A percentile compares a stretch with the other conserved stretches of the same genome.
Conservation (phyloP, 2,329 filamentous ascomycete genomes). For the Penicillium sp. region DNA sequence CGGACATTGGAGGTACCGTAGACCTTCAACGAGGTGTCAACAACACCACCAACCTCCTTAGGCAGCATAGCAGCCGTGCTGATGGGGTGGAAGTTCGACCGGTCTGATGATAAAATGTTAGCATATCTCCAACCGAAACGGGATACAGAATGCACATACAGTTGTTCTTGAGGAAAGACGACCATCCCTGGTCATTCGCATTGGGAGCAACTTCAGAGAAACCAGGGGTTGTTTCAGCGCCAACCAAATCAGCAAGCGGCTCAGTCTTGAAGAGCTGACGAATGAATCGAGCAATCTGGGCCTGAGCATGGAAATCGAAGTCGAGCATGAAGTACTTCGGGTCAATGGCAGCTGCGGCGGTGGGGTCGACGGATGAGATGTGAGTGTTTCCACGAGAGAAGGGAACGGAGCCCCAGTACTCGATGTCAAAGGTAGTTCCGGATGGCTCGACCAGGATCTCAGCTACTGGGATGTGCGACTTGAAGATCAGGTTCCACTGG, state of each 20-base stretch:
- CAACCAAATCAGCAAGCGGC: conserved; percentile 15
- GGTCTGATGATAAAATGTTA: conserved; percentile 13
- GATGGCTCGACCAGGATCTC: conserved; percentile 25
- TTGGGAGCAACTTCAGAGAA: conserved; percentile 15
- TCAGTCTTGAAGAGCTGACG: conserved; percentile 19
- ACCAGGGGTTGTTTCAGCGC: conserved; percentile 21
- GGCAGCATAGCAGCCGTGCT: conserved; percentile 34
- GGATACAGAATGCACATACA: conserved; percentile 15
- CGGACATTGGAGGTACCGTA: conserved; percentile 33
- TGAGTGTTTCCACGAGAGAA: conserved; percentile 32
- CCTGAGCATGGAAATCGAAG: conserved; percentile 23
- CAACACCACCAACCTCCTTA: conserved; percentile 32
- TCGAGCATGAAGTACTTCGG: conserved; percentile 32
- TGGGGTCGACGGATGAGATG: conserved; percentile 26
- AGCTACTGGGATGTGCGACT: conserved; percentile 23
- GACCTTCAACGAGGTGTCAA: conserved; percentile 29
- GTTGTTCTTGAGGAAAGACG: conserved; percentile 21
- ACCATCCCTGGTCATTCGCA: conserved; percentile 23
- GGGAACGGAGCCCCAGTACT: conserved; percentile 28
- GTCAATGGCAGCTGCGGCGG: conserved; percentile 23
- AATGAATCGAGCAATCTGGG: conserved; percentile 23
- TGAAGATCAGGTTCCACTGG: conserved; percentile 30
- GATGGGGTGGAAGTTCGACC: conserved; percentile 30
- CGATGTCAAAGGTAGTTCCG: conserved; percentile 15
- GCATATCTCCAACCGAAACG: not conserved